Conservation (phyloP, 1,139 yeast genomes). For the Yamadazyma membranifaciens region DNA sequence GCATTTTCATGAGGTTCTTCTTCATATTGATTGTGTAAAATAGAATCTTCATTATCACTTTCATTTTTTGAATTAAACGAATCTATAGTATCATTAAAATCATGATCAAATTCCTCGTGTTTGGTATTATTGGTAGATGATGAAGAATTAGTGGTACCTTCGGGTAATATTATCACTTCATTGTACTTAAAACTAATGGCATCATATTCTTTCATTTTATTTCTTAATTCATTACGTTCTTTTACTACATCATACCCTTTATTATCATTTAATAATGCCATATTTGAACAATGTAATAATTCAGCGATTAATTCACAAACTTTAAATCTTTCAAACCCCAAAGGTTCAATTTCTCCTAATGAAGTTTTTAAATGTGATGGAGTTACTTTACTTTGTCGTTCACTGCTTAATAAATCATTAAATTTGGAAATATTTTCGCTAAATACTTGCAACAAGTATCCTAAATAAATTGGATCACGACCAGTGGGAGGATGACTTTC, state of each 20-base stretch:
- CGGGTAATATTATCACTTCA: conserved; percentile 42
- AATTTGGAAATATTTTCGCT: conserved; percentile 74
- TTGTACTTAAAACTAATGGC: conserved; percentile 49
- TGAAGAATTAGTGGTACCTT: conserved; percentile 11
- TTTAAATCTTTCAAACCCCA: conserved; percentile 93
- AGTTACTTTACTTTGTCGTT: conserved; percentile 22
- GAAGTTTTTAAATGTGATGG: conserved; percentile 50
- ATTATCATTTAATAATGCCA: conserved; percentile 87
- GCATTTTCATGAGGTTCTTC: conserved; percentile 52
- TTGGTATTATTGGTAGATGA: background rate
- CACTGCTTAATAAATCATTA: conserved; percentile 32
- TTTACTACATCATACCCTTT: conserved; percentile 76
- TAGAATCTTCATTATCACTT: conserved; percentile 19
- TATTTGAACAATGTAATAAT: conserved; percentile 90
- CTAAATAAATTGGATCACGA: conserved; percentile 92
- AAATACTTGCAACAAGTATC: conserved; percentile 79
- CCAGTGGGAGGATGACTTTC: conserved; percentile 95
- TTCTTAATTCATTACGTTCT: conserved; percentile 71
- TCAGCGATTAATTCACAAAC: conserved; percentile 95
- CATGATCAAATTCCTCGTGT: conserved; percentile 19
- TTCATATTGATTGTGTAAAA: conserved; percentile 22
- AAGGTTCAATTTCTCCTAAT: conserved; percentile 65
- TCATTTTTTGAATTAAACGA: conserved; percentile 38
- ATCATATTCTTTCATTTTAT: conserved; percentile 44
- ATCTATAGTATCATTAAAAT: conserved; percentile 41